Evolutionary conservation across 129 eudicot genomes (phyloP), one percentile per base, ranked within the genome.

Genomic region (Tagetes patula): DNA sequence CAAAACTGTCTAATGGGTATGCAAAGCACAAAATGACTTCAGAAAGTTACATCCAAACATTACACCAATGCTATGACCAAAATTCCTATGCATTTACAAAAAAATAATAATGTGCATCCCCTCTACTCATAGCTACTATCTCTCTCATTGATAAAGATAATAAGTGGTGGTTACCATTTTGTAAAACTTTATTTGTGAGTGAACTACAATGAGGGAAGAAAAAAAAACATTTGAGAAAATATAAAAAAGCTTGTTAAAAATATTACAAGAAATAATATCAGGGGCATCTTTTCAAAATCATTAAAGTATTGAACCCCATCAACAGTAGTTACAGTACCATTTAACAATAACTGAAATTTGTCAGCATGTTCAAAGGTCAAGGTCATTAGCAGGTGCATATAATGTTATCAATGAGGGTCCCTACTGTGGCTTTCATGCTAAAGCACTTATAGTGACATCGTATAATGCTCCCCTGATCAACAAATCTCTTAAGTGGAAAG

Each of bases 401-500:
- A 75, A 14, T 48, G 37, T 75, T 39, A 50, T 52, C 31, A 14
- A 30, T 73, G 38, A 62, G 61, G 70, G 70, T 61, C 61, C 77
- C 70, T 72, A 75, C 7, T 30, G 32, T 65, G 72, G 53, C 33
- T 30, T 41, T 32, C 80, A 58, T 43, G 67, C 67, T 76, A 67
- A 45, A 76, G 69, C 54, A 55, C 69, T 67, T 36, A 76, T 36
- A 58, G 37, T 47, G 53, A 48, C 64, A 59, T 60, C 6, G 12
- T 56, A 68, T 27, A 58, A 20, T 47, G 55, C 53, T 58, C 79
- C 67, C 79, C 43, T 46, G 33, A 36, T 39, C 62, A 76, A 46
- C 52, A 56, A 34, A 69, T 48, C 50, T 31, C 68, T 41, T 31
- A 14, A 58, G 43, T 50, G 55, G 71, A 71, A 40, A 71, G 59